A percentile compares a stretch with the other conserved stretches of the same genome.
These are phyloP conservation scores for Leccinum arenicola DNA, from an alignment of 768 basidiomycete species.

Conservation along the genomic window DNA sequence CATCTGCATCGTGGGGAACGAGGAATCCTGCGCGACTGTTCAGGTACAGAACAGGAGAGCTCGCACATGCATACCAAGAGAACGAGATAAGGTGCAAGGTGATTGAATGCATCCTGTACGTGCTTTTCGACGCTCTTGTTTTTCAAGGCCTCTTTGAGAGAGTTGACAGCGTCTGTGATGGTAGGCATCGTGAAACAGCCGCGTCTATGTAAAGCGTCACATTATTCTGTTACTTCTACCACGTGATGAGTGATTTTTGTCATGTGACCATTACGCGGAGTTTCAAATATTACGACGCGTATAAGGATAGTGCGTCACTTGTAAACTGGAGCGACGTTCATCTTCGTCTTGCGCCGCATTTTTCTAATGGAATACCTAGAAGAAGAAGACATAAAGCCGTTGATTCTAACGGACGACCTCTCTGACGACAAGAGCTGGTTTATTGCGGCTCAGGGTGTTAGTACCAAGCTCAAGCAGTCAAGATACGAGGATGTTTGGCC, in stretches of 20 bases:
- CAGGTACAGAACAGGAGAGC: not conserved
- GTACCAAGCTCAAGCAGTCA: constrained; percentile 27
- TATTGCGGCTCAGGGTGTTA: not conserved
- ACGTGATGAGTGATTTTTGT: constrained; percentile 31
- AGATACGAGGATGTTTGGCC: constrained; percentile 35
- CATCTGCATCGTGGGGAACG: constrained; percentile 35
- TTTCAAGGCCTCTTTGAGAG: constrained; percentile 30
- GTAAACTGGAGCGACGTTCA: constrained; percentile 2
- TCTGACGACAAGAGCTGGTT: constrained; percentile 3
- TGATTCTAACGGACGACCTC: constrained; percentile 7
- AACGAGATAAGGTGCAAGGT: constrained; percentile 40
- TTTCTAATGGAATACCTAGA: constrained; percentile 21
- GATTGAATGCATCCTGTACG: constrained; percentile 35
- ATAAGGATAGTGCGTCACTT: constrained; percentile 6
- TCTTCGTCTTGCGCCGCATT: constrained; percentile 10
- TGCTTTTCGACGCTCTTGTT: constrained; percentile 30
- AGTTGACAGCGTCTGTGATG: constrained; percentile 30
- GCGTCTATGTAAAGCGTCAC: not conserved
- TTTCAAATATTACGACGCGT: constrained; percentile 21
- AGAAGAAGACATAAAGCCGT: constrained; percentile 15
- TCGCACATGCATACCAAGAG: constrained; percentile 39
- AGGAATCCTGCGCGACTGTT: constrained; percentile 35
- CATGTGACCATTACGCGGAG: constrained; percentile 27
- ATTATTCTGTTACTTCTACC: constrained; percentile 1
- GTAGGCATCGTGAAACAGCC: constrained; percentile 16